These are phyloP conservation scores for Panellus pusillus DNA, from an alignment of 768 basidiomycete species.

Conservation along the genomic window DNA sequence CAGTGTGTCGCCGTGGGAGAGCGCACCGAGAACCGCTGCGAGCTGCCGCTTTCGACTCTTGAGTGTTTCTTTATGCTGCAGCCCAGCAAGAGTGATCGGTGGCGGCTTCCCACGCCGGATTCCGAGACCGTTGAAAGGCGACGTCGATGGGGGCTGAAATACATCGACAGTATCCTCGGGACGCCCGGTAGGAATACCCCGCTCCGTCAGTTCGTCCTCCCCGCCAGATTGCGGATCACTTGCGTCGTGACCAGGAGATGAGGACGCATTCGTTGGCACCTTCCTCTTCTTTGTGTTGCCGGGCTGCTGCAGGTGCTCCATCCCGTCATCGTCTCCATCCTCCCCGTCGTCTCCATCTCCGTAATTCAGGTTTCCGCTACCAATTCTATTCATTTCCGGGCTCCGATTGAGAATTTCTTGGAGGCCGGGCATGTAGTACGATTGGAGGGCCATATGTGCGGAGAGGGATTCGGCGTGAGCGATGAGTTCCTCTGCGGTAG, in stretches of 20 bases:
- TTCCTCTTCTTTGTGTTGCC: slow-evolving; percentile 89
- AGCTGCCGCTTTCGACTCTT: slow-evolving; percentile 70
- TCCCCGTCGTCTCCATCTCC: slow-evolving; percentile 37
- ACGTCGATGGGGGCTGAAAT: slow-evolving; percentile 19
- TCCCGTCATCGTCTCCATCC: slow-evolving; percentile 59
- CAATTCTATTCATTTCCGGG: slow-evolving; percentile 15
- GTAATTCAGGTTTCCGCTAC: slow-evolving; percentile 5
- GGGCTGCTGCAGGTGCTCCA: slow-evolving; percentile 71
- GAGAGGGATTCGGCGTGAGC: slow-evolving; percentile 58
- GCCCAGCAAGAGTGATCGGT: slow-evolving; percentile 62
- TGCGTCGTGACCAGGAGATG: slow-evolving; percentile 43
- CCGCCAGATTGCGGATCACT: slow-evolving; percentile 34
- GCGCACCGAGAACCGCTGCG: slow-evolving; percentile 64
- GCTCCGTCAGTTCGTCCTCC: slow-evolving; percentile 31
- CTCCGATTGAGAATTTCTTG: slow-evolving; percentile 39
- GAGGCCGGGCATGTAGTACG: slow-evolving; percentile 60
- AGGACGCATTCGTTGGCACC: slow-evolving; percentile 68
- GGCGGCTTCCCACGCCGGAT: slow-evolving; percentile 48
- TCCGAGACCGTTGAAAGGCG: slow-evolving; percentile 18
- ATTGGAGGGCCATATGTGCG: slow-evolving; percentile 59
- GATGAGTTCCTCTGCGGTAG: slow-evolving; percentile 57
- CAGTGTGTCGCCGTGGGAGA: slow-evolving; percentile 67
- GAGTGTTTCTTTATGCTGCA: slow-evolving; percentile 76
- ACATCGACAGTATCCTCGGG: slow-evolving; percentile 22
- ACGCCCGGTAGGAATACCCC: slow-evolving; percentile 25